Conservation (phyloP, 2,329 filamentous ascomycete genomes). For the Aspergillus sp. region DNA sequence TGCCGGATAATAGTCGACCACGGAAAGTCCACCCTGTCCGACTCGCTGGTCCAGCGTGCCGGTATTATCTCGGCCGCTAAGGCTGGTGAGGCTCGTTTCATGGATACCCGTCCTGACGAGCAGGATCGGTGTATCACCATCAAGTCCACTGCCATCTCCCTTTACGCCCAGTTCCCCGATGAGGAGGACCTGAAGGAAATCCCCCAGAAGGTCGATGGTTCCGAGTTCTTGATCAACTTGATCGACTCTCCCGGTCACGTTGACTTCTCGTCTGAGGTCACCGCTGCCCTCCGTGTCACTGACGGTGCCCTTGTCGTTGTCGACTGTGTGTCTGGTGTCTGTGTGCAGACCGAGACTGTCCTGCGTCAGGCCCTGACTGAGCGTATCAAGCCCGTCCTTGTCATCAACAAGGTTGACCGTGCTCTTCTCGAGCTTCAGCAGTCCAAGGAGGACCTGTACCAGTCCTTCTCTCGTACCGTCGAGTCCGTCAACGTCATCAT, state of each 20-base stretch:
- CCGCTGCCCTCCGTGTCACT: slow-evolving; percentile 98
- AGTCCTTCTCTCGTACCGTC: slow-evolving; percentile 98
- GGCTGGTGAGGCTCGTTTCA: slow-evolving; percentile 91
- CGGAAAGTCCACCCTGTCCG: slow-evolving; percentile 99
- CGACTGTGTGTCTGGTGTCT: slow-evolving; percentile 99
- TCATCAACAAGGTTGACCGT: slow-evolving; percentile 99
- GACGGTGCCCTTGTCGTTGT: slow-evolving; percentile 99
- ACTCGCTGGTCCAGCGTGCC: slow-evolving; percentile 97
- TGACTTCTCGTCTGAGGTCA: slow-evolving; percentile 99
- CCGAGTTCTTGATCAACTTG: slow-evolving; percentile 99
- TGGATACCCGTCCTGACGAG: slow-evolving; percentile 94
- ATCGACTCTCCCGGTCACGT: slow-evolving; percentile 99
- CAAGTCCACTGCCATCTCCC: slow-evolving; percentile 99
- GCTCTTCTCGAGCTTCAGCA: slow-evolving; percentile 98
- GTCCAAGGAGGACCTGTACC: slow-evolving; percentile 97
- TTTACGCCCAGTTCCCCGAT: slow-evolving; percentile 77
- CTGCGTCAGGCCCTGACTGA: slow-evolving; percentile 98
- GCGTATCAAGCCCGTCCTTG: slow-evolving; percentile 98
- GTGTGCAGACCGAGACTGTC: slow-evolving; percentile 99
- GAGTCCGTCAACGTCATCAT: slow-evolving; percentile 99
- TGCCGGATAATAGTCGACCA: slow-evolving; percentile 65
- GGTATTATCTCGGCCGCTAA: slow-evolving; percentile 99
- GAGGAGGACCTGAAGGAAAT: slow-evolving; percentile 93
- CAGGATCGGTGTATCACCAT: slow-evolving; percentile 99
- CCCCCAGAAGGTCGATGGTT: slow-evolving; percentile 76